A percentile compares a stretch with the other conserved stretches of the same genome.
Evolutionary conservation across 306 rosid genomes (phyloP).

Genomic region (Begonia peltatifolia): DNA sequence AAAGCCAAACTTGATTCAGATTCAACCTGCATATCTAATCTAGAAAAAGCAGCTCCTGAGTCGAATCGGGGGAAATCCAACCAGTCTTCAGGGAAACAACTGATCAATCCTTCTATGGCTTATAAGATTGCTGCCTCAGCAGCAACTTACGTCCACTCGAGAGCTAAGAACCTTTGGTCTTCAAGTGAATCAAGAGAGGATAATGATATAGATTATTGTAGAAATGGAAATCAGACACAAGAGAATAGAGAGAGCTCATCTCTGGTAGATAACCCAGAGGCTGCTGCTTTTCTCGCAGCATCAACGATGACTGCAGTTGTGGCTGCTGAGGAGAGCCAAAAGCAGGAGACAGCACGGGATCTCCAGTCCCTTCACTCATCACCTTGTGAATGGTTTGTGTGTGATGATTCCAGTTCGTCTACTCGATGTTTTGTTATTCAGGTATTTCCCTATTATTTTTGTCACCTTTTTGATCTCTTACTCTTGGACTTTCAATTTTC

Average conservation of each 20-base stretch:
- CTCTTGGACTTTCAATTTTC: neutral
- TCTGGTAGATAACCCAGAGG: conserved; percentile 46
- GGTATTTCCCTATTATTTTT: conserved; percentile 21
- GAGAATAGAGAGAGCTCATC: conserved; percentile 28
- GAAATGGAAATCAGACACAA: conserved; percentile 7
- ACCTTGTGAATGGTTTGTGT: conserved; percentile 93
- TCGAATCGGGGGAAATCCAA: too few species aligned
- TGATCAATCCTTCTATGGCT: conserved; percentile 34
- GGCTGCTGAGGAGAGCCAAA: conserved; percentile 75
- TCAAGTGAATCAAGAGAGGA: conserved; percentile 20
- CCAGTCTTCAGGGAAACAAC: conserved; percentile 21
- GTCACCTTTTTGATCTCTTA: neutral
- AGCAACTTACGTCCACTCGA: conserved; percentile 57
- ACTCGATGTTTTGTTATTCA: conserved; percentile 86
- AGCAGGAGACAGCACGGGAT: conserved; percentile 61
- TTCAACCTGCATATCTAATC: conserved; percentile 23
- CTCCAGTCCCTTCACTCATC: conserved; percentile 80
- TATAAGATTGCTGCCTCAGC: conserved; percentile 84
- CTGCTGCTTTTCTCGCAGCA: conserved; percentile 70
- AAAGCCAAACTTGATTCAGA: conserved; percentile 35
- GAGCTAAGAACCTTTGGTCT: conserved; percentile 34
- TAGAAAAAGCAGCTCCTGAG: conserved; percentile 15
- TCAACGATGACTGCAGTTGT: conserved; percentile 86
- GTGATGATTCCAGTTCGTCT: conserved; percentile 58
- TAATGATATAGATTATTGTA: conserved; percentile 10